Conservation (phyloP, 148 eudicot species). For the Silene latifolia region DNA sequence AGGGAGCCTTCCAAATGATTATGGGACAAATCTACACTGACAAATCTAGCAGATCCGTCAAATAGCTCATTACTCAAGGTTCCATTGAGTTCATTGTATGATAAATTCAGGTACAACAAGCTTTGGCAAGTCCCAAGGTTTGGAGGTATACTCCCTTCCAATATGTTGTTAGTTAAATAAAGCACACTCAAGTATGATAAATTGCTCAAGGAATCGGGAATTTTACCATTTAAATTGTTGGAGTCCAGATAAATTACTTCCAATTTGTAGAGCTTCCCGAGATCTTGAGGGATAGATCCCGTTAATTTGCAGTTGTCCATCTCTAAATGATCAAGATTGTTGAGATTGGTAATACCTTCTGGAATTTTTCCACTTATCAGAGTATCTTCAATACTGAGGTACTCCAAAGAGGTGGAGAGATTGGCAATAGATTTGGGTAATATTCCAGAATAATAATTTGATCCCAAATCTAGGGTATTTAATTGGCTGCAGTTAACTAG, state of each 20-base stretch:
- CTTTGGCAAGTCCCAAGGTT: conserved; percentile 28
- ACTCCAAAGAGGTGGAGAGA: conserved; percentile 3
- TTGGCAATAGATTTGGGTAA: conserved; percentile 7
- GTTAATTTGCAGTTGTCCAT: background rate
- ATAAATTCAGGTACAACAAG: conserved; percentile 20
- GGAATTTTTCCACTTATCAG: conserved; percentile 22
- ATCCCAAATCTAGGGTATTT: background rate
- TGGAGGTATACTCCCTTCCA: conserved; percentile 25
- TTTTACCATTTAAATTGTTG: conserved; percentile 27
- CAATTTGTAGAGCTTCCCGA: conserved; percentile 7
- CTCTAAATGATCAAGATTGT: background rate
- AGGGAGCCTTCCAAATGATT: conserved; percentile 32
- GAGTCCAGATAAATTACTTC: background rate
- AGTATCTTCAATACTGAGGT: background rate
- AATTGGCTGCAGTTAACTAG: conserved; percentile 30
- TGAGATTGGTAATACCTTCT: conserved; percentile 20
- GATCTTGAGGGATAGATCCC: conserved; percentile 21
- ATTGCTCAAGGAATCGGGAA: conserved; percentile 32
- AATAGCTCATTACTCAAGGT: conserved; percentile 25
- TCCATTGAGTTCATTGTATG: conserved; percentile 31
- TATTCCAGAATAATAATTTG: conserved; percentile 17
- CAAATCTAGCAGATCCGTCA: conserved; percentile 17
- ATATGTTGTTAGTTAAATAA: background rate
- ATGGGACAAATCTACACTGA: conserved; percentile 12
- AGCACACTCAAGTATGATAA: conserved; percentile 6